Base-by-base conservation (phyloP, 352 stramenopile genomes). In the Plasmopara muralis region DNA sequence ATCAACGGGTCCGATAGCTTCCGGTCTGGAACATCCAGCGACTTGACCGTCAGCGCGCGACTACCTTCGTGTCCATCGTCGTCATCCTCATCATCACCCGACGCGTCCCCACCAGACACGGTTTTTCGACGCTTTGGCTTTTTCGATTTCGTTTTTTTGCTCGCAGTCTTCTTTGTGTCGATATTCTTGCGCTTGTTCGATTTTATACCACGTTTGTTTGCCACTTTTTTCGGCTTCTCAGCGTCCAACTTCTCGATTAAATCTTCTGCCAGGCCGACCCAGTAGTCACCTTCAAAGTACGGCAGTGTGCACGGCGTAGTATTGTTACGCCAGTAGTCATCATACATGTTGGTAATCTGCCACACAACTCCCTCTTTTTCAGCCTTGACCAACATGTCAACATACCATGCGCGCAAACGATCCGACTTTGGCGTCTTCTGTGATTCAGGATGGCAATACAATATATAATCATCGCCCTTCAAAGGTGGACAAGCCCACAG, bases 381-480 rank as follows among this genome's bases (percentile, higher is more conserved):
- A 4, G 87, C 87, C 39, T 86, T 81, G 12, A 87, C 74, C 25
- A 97, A 59, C 74, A 98, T 95, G 38, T 93, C 77, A 15, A 89
- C 74, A 50, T 98, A 98, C 95, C 95, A 98, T 29, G 98, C 81
- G 16, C 95, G 89, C 16, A 99, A 74, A n/a, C 95, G 92, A 51
- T 99, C 95, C 41, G 97, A 97, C 62, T 98, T 98, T 0, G 97
- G 97, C 8, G 93, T 99, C 77, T 99, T 99, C 70, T 99, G 97
- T 12, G 97, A 79, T 64, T 98, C 87, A 2, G 97, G 97, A 66
- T 99, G 98, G 53, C 95, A 98, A 64, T 99, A 99, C 46, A 99
- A 73, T 53, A 99, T 99, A 63, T 99, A 99, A 67, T 99, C 97
- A 64, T 99, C 97, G 10, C 97, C 97, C 65, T 99, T 99, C 9